These are phyloP conservation scores for Eimeria brunetti DNA, from an alignment of 169 alveolate species.

Conservation along the genomic window DNA sequence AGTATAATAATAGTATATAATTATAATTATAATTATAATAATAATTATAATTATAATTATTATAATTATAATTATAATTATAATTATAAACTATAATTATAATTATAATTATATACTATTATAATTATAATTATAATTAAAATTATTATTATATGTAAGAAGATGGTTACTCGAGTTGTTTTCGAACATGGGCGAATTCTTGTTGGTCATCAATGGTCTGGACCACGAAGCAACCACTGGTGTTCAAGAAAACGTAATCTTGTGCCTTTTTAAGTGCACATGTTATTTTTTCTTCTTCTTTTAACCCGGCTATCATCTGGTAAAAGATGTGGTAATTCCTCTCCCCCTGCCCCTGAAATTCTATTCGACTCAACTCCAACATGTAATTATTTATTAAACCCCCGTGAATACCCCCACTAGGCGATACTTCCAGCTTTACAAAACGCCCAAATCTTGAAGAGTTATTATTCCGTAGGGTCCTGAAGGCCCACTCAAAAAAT, in stretches of 20 bases:
- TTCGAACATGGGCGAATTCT: constrained; percentile 63
- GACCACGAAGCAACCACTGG: constrained; percentile 80
- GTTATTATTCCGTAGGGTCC: constrained; percentile 98
- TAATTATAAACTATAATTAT: too few relatives aligned
- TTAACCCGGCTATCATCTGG: constrained; percentile 95
- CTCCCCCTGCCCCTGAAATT: constrained; percentile 92
- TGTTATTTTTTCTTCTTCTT: constrained; percentile 83
- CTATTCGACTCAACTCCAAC: constrained; percentile 98
- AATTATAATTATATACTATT: too few relatives aligned
- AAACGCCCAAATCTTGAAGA: constrained; percentile 99
- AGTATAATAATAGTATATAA: too few relatives aligned
- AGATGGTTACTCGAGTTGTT: constrained; percentile 77
- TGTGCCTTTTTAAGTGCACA: constrained; percentile 5
- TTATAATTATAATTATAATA: too few relatives aligned
- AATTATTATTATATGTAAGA: too few relatives aligned
- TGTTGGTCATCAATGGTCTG: constrained; percentile 71
- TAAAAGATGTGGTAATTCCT: constrained; percentile 98
- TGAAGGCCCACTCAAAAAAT: too few relatives aligned
- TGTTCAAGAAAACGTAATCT: constrained; percentile 77
- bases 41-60: too few relatives aligned
- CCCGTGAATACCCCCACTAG: constrained; percentile 92
- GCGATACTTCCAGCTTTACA: constrained; percentile 92
- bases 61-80: too few relatives aligned
- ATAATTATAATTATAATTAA: too few relatives aligned
- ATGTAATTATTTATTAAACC: constrained; percentile 95